Evolutionary conservation across 176 grass and related monocot species (phyloP), one percentile per base, ranked within the genome.

Genomic region (Alloteropsis semialata): DNA sequence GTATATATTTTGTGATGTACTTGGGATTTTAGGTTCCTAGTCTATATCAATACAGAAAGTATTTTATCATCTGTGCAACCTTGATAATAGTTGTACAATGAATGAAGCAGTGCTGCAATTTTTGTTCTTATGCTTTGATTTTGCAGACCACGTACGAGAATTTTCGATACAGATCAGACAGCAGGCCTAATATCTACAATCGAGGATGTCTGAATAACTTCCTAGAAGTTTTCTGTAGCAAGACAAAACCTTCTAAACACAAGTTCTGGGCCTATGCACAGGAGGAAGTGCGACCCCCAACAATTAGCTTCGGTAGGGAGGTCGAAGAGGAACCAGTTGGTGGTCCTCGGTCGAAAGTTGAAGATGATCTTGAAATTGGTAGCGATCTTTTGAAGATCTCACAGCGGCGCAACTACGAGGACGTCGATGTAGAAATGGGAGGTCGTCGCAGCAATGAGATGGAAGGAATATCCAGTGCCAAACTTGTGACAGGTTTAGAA

Each of bases 81-180:
- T 68, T 65, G 27, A 57, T 72, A 38, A 55, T 81, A 82, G 12
- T 0, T 65, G 29, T 72, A 71, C 53, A 38, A 61, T 82, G 36
- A 54, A 78, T 57, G 24, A 74, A 79, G 25, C 60, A 67, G 37
- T 27, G 21, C n/a, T 61, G 6, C 43, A 81, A 5, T 81, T 85
- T 9, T 33, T n/a, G 2, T 58, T 27, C 69, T 51, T 38, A 43
- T 59, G 14, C 8, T 83, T 79, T 45, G 25, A 54, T 85, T 88
- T 84, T 92, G 22, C 85, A 99, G 96, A 99, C 96, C 14, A 99
- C 96, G 0, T 92, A 99, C 3, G 93, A 99, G 87, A 99, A 99
- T 69, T 96, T 99, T 60, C 87, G 93, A 30, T 90, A 92, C 83
- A 89, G 96, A 90, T 81, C 89, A 79, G 93, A 99, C 57, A 87